Conservation (phyloP, 2,329 filamentous ascomycete species). For the Fusarium hainanense region DNA sequence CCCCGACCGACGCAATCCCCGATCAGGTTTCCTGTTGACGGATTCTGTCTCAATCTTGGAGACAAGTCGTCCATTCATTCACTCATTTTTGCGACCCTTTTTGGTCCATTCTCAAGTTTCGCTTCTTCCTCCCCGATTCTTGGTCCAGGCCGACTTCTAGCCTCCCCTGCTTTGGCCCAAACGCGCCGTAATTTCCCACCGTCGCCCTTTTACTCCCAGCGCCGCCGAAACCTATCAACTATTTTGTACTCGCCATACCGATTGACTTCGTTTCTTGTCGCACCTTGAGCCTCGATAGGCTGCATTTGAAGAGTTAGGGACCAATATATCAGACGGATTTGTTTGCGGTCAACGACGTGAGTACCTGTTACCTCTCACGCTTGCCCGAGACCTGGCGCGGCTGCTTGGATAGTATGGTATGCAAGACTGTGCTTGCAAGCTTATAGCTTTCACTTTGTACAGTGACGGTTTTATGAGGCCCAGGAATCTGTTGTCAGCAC, state of each 20-base stretch:
- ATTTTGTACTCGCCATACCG: slow-evolving; percentile 16
- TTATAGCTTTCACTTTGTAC: background rate
- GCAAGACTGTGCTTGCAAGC: background rate
- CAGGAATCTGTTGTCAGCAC: background rate
- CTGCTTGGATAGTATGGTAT: slow-evolving; percentile 13
- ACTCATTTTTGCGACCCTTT: slow-evolving; percentile 17
- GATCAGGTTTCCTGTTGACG: slow-evolving; percentile 39
- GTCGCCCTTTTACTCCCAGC: slow-evolving; percentile 31
- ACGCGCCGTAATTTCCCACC: slow-evolving; percentile 41
- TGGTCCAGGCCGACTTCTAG: slow-evolving; percentile 24
- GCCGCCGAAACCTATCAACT: slow-evolving; percentile 23
- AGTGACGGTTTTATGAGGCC: background rate
- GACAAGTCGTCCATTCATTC: slow-evolving; percentile 31
- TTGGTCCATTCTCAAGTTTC: slow-evolving; percentile 23
- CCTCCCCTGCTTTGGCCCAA: slow-evolving; percentile 36
- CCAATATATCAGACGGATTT: slow-evolving; percentile 41
- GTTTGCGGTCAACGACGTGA: slow-evolving; percentile 42
- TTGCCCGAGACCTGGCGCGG: slow-evolving; percentile 12
- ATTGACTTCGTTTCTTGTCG: slow-evolving; percentile 33
- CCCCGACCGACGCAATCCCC: slow-evolving; percentile 45
- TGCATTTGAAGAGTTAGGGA: slow-evolving; percentile 44
- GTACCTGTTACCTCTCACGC: slow-evolving; percentile 34
- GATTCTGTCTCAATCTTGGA: slow-evolving; percentile 32
- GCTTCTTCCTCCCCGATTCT: slow-evolving; percentile 28
- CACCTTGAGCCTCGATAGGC: slow-evolving; percentile 43